Evolutionary conservation across 306 rosid species (phyloP).

Genomic region (Cucumis cinereus): DNA sequence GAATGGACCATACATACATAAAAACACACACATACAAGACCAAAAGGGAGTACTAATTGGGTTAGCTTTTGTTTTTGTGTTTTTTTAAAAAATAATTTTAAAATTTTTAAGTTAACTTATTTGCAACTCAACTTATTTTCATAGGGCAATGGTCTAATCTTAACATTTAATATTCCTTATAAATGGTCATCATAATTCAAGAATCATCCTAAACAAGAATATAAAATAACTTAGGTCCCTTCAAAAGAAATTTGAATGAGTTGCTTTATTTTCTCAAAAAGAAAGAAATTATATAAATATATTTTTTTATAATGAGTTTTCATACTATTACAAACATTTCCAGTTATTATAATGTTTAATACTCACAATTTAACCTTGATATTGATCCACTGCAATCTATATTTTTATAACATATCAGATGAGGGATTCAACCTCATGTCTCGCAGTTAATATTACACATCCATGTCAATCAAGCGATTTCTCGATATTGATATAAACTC

Average conservation of each 20-base stretch:
- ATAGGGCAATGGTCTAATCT: conserved; percentile 8
- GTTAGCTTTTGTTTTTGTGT: background rate
- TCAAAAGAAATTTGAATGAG: background rate
- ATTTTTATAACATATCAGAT: no score
- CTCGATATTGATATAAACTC: no score
- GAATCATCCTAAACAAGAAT: conserved; percentile 1
- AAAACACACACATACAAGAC: background rate
- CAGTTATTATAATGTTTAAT: no score
- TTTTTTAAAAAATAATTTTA: background rate
- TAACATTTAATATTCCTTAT: background rate
- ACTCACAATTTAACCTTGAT: no score
- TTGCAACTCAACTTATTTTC: conserved; percentile 1
- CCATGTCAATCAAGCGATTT: no score
- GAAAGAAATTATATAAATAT: background rate
- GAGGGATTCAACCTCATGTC: no score
- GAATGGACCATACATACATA: background rate
- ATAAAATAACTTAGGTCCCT: background rate
- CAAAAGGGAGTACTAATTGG: conserved; percentile 6
- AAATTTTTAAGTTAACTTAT: background rate
- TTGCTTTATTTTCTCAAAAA: background rate
- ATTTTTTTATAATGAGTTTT: background rate
- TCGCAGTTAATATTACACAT: no score
- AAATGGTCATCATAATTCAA: conserved; percentile 4
- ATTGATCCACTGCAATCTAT: no score
- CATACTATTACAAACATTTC: no score